Evolutionary conservation across 2,329 filamentous ascomycete genomes (phyloP), one percentile per base, ranked within the genome.

Genomic region (Ascochyta rabiei): DNA sequence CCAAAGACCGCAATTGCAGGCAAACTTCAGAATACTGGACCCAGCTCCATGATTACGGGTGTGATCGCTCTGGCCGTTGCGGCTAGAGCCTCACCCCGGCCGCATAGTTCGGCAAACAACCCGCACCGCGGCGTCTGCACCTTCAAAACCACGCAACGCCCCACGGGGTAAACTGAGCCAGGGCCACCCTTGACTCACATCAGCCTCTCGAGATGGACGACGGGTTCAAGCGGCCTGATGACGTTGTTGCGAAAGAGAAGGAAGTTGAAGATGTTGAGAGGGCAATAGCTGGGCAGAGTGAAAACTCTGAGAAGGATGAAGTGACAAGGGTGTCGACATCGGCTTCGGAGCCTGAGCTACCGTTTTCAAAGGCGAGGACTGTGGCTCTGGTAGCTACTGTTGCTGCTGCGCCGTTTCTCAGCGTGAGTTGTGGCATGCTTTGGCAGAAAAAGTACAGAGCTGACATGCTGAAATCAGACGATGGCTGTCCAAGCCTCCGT

Each of bases 401-500:
- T 49, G 63, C 66, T 31, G 56, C 60, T 10, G 69, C 69, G 19
- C 66, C 70, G 3, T 73, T 74, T 39, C 43, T 74, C 49, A 74
- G 70, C 58, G 72, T 74, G 46, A 43, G 71, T 59, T 44, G 16
- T 8, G 18, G 21, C n/a, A 18, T 5, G n/a, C 3, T 13, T 30
- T 30, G 12, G 12, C 12, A 15, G 5, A 6, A 15, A 3, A 13
- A 13, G 28, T 10, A 6, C 4, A 13, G 10, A 13, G 28, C 12
- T 30, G 28, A 30, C 12, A 13, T 13, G 21, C 6, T 13, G 28
- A 3, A 10, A 13, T 30, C 10, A 75, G 84, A 85, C 81, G 2
- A 75, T 87, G 42, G 83, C 82, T 2, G 78, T 81, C 3, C 85
- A 87, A 66, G 77, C 82, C 2, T 80, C 84, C 4, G 83, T 88